Evolutionary conservation across 306 rosid species (phyloP), one percentile per base, ranked within the genome.

Genomic region (Hippophae gyantsensis): DNA sequence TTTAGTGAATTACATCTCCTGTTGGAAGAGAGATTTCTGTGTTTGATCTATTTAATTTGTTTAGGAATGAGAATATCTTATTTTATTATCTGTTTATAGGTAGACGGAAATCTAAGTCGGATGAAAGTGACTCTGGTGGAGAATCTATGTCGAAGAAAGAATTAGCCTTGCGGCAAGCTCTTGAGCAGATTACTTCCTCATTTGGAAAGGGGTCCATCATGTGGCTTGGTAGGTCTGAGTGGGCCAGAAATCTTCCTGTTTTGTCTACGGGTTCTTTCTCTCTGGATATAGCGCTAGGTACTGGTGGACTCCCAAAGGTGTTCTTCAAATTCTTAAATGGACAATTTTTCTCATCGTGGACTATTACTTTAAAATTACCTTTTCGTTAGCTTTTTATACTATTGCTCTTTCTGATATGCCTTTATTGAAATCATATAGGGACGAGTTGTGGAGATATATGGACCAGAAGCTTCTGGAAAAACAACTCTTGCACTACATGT

Each of bases 191-290:
- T 62, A 81, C 85, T 9, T 70, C 94, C 23, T 61, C 94, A 41
- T 83, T 84, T 74, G 97, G 97, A 68, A 90, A 87, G 67, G 97
- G 90, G 54, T 77, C 95, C 57, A 90, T 87, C 61, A 87, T 84
- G 97, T 84, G 71, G 81, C 89, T 64, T 49, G 77, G 74, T 73
- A 55, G 26, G 56, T 79, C 82, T 81, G 82, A 81, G 48, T 65
- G 79, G 63, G 57, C 75, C 1, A 71, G 95, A 2, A 76, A 63
- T 32, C 84, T 87, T 48, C 82, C 64, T 18, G 80, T 84, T 67
- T 57, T 87, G 42, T 74, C 95, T 61, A 82, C 82, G 3, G 95
- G 95, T 53, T 90, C 95, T 46, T 68, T 90, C 67, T 86, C 82
- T 83, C 94, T 90, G 68, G 94, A 90, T 77, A 12, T 84, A 13